Percentiles rank a stretch among this genome's conserved stretches.
Evolutionary conservation across 2,329 filamentous ascomycete genomes (phyloP).

Genomic region (Paecilomyces sp.): DNA sequence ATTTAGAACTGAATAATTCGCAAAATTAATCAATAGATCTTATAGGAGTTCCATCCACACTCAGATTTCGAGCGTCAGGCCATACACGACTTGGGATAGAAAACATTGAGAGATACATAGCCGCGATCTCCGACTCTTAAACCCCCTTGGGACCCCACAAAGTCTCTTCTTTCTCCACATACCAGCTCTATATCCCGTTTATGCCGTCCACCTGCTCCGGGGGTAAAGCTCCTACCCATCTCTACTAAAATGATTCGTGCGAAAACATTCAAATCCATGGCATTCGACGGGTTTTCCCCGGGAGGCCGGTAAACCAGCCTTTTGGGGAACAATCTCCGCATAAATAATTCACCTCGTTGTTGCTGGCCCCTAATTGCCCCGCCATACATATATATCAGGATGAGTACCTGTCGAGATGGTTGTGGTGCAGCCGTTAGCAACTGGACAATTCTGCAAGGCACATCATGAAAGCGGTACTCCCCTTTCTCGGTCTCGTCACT

Average conservation of each 20-base stretch:
- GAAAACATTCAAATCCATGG: neutral
- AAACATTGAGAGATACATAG: neutral
- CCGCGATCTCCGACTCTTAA: neutral
- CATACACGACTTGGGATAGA: neutral
- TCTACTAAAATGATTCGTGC: neutral
- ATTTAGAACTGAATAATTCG: neutral
- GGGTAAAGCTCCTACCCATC: neutral
- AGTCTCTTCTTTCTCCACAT: neutral
- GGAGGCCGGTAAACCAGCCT: neutral
- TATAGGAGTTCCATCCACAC: neutral
- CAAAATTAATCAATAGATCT: neutral
- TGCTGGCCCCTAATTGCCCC: neutral
- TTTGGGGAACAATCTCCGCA: neutral
- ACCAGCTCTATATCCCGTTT: neutral
- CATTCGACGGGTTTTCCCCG: neutral
- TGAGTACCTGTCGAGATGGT: neutral
- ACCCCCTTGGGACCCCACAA: neutral
- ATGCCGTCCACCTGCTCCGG: neutral
- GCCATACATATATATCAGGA: neutral
- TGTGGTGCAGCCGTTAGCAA: neutral
- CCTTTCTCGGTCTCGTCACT: neutral
- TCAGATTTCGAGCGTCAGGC: neutral
- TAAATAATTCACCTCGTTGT: neutral
- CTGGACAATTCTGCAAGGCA: neutral
- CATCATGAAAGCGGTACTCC: neutral